Evolutionary conservation across 2,329 filamentous ascomycete genomes (phyloP), one percentile per base, ranked within the genome.

Genomic region (Alternaria gaisen): DNA sequence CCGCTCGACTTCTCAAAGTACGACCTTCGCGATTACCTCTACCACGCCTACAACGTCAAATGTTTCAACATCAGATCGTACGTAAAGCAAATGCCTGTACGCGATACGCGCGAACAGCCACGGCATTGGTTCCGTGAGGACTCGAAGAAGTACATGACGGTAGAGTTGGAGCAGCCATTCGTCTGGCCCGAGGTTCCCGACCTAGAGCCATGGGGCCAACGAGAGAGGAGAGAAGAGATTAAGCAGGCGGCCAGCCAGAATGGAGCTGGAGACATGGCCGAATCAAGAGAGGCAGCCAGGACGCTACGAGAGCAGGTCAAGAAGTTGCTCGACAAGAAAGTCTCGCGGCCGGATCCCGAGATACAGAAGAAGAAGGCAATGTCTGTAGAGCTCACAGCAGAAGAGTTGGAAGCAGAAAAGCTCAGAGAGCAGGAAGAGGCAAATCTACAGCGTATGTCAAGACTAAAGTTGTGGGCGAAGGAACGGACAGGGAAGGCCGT

Each of bases 1-100:
- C 95, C 95, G 11, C 86, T 98, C 71, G 89, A 87, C 72, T 93
- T 97, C 85, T 97, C 93, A 85, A 99, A 99, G 83, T 90, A 98
- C 80, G 95, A 99, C 79, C 83, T 99, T 42, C 92, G 93, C 79
- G 94, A 97, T 83, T 99, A 98, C 83, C 90, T 99, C 64, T 91
- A 88, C 83, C 89, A 97, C 79, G 87, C 87, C 43, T 99, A 99
- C 84, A 85, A 86, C 62, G 89, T 98, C 63, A 86, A 89, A 66
- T 82, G 87, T 53, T 84, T 71, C 68, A 76, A 84, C 67, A 88
- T 98, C 64, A 91, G 94, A 63, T 93, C 91, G 54, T 94, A 88
- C 75, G 87, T 98, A 74, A 89, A 91, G 72, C 87, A 90, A 80
- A 85, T 88, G 77, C 87, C 86, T 47, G 79, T 90, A 36, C 86